A percentile compares a stretch with the other conserved stretches of the same genome.
Conservation (phyloP, 768 basidiomycete genomes). For the Astraeus odoratus region DNA sequence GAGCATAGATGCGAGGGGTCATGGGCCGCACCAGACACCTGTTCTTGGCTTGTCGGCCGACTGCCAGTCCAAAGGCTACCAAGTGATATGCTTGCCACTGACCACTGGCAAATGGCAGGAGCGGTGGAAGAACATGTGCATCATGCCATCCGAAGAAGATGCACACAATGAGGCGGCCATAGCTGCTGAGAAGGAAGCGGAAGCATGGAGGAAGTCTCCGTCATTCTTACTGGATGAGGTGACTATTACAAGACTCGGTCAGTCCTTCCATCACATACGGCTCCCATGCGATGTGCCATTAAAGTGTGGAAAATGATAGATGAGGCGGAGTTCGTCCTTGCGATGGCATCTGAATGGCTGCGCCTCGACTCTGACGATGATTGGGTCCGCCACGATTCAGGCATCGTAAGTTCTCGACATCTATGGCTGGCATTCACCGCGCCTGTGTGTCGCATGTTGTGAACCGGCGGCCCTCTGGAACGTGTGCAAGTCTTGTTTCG, state of each 20-base stretch:
- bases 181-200: conserved; percentile 57
- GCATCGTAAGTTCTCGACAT: conserved; percentile 59
- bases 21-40: conserved; percentile 35
- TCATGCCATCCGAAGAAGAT: conserved; percentile 43
- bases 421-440: conserved; percentile 8
- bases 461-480: conserved; percentile 11
- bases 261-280: conserved; percentile 21
- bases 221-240: conserved; percentile 79
- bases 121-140: conserved; percentile 87
- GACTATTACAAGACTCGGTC: conserved; percentile 76
- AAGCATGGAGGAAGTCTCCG: conserved; percentile 81
- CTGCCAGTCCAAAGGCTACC: conserved; percentile 62
- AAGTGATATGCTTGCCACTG: conserved; percentile 75
- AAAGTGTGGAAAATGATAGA: conserved; percentile 36
- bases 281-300: conserved; percentile 11
- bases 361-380: conserved; percentile 90
- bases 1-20: conserved; percentile 16
- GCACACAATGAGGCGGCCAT: conserved; percentile 33
- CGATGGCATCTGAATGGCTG: conserved; percentile 88
- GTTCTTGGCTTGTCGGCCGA: conserved; percentile 45
- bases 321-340: conserved; percentile 66
- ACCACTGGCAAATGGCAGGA: conserved; percentile 82
- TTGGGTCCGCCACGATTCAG: conserved; percentile 92
- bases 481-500: conserved; percentile 12
- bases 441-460: conserved; percentile 7